A percentile compares a stretch with the other conserved stretches of the same genome.
Evolutionary conservation across 176 grass and related monocot species (phyloP).

Genomic region (Triticum dicoccoides): DNA sequence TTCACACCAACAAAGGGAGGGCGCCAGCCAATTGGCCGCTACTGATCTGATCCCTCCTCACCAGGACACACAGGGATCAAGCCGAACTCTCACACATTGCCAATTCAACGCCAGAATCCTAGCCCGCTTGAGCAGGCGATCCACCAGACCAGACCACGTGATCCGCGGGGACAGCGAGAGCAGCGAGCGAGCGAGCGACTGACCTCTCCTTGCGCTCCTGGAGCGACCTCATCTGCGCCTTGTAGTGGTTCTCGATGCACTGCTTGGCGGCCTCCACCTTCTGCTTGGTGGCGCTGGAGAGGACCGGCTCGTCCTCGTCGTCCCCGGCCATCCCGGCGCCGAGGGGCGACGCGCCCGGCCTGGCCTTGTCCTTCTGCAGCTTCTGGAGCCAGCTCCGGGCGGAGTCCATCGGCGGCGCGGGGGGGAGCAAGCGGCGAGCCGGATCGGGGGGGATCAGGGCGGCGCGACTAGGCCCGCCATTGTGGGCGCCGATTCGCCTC

Average conservation of each 20-base stretch:
- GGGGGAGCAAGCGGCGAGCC: neutral
- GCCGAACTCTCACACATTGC: neutral
- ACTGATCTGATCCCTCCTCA: neutral
- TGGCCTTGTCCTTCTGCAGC: constrained; percentile 52
- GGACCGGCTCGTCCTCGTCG: constrained; percentile 18
- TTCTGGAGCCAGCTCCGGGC: constrained; percentile 69
- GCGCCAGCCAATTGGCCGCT: neutral
- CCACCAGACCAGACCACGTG: too few relatives aligned
- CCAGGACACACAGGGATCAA: neutral
- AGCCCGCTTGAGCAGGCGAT: neutral
- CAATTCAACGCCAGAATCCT: neutral
- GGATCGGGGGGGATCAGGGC: constrained; percentile 42
- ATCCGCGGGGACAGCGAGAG: neutral
- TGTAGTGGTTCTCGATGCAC: constrained; percentile 86
- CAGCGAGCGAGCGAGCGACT: neutral
- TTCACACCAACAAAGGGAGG: too few relatives aligned
- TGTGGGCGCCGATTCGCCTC: neutral
- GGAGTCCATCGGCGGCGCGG: constrained; percentile 43
- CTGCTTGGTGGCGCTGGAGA: constrained; percentile 55
- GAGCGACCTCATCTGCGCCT: constrained; percentile 59
- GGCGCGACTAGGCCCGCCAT: neutral
- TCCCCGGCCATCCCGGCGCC: neutral
- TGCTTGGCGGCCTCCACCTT: constrained; percentile 70
- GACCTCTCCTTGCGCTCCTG: constrained; percentile 79
- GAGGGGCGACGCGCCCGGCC: constrained; percentile 8